Percentiles rank a stretch among this genome's conserved stretches.
Evolutionary conservation across 495 filamentous ascomycete genomes (phyloP).

Genomic region (Aspergillus mulundensis): DNA sequence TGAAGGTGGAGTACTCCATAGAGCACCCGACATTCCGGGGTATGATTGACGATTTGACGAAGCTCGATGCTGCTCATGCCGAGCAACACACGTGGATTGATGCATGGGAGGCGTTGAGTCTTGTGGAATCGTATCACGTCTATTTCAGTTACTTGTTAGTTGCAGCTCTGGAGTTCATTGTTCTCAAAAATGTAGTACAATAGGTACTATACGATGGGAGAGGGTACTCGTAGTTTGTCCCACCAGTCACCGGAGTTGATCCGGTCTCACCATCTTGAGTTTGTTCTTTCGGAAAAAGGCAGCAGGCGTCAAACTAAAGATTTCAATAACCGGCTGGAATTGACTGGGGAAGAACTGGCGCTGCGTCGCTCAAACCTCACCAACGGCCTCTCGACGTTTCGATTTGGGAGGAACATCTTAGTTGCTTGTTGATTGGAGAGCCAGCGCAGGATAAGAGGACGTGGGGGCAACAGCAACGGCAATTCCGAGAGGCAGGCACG

Average conservation of each 20-base stretch:
- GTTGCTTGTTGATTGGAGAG: background rate
- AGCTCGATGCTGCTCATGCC: background rate
- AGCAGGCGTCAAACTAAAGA: background rate
- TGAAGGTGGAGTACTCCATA: slow-evolving; percentile 3
- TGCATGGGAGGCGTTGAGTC: background rate
- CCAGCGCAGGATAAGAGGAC: slow-evolving; percentile 4
- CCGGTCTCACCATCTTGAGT: background rate
- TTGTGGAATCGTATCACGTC: background rate
- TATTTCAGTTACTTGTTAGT: background rate
- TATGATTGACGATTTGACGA: background rate
- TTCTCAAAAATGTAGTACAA: no score
- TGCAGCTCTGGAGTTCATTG: background rate
- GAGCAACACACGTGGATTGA: background rate
- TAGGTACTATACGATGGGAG: no score
- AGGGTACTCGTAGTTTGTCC: no score
- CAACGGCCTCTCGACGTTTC: background rate
- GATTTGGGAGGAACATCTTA: background rate
- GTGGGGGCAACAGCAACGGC: slow-evolving; percentile 1
- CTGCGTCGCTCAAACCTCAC: background rate
- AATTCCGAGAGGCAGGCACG: background rate
- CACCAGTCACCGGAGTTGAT: background rate
- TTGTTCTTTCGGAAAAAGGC: background rate
- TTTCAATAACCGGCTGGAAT: background rate
- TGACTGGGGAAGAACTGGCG: background rate
- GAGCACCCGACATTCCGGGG: background rate